Evolutionary conservation across 208 protist genomes (phyloP), one percentile per base, ranked within the genome.

Genomic region (Acanthamoeba castellanii): DNA sequence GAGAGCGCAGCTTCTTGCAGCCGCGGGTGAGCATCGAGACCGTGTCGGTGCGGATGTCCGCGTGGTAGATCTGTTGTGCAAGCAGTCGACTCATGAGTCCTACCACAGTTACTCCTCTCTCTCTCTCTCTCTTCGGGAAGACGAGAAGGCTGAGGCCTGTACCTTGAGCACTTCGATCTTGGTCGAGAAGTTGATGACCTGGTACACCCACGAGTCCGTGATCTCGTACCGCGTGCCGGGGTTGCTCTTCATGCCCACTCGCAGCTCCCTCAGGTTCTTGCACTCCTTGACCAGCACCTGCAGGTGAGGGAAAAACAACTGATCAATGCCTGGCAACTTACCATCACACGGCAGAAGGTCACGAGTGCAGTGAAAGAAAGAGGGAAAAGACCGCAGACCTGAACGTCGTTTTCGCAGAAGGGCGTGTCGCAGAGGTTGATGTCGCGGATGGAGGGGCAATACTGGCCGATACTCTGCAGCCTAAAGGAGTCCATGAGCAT

Each of bases 231-330:
- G 82, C 16, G 82, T 90, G 32, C 82, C 82, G 22, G 82, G 82
- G 22, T 90, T 90, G 82, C 82, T 90, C 82, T 90, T 90, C 82
- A 90, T 90, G 45, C 82, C 82, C 22, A 90, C 82, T 20, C 82
- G 82, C 30, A 90, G 30, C 82, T 90, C 82, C 13, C 82, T 30
- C 82, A 90, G 52, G 20, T 90, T 59, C 30, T 59, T 59, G 55
- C 82, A 90, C 25, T 90, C 52, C 27, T 90, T 90, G 0, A 90
- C 82, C 50, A 90, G 32, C 45, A 82, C 74, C 74, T 78, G n/a
- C 16, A 22, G 20, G 52, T 20, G 61, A 47, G 20, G 61, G 37
- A 72, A 14, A 8, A 74, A 2, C 32, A 74, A 4, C 9, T 14
- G 66, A n/a, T 74, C 13, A 34, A n/a, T 30, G 25, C 25, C 32